phyloP scores from a whole-genome alignment of 2,329 filamentous ascomycete species.

The Lasiodiplodia hormozganensis region DNA sequence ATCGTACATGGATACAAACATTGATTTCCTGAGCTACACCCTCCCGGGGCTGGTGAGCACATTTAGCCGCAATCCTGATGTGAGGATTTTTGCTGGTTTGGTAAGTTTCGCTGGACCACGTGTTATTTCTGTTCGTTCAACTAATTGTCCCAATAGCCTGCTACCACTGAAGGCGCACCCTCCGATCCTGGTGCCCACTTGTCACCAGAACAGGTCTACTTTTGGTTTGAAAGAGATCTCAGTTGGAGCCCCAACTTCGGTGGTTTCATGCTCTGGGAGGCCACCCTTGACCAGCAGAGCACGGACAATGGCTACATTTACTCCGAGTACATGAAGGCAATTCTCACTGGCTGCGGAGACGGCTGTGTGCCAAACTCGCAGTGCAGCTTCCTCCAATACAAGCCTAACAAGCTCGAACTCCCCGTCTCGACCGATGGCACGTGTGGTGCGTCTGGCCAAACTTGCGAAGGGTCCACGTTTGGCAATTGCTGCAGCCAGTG shows the following conservation, averaged over 20 bases:
- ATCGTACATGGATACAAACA: conserved; percentile 40
- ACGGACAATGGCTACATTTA: conserved; percentile 53
- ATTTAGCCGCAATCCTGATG: conserved; percentile 41
- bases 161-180: conserved; percentile 36
- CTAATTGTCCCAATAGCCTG: conserved; percentile 31
- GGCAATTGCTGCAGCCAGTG: conserved; percentile 30
- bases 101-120: not conserved
- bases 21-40: conserved; percentile 38
- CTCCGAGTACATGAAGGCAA: conserved; percentile 56
- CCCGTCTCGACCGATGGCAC: conserved; percentile 33
- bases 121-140: not conserved
- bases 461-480: conserved; percentile 32
- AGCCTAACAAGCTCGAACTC: conserved; percentile 11
- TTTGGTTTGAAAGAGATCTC: conserved; percentile 45
- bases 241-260: conserved; percentile 56
- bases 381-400: conserved; percentile 12
- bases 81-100: conserved; percentile 63
- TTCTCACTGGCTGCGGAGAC: conserved; percentile 32
- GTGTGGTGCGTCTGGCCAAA: conserved; percentile 30
- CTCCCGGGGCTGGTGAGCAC: conserved; percentile 38
- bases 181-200: conserved; percentile 54
- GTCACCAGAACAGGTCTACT: conserved; percentile 52
- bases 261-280: conserved; percentile 68
- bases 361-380: conserved; percentile 2
- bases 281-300: conserved; percentile 57